These are phyloP conservation scores for Meripilus lineatus DNA, from an alignment of 1,284 basidiomycete species.

Conservation along the genomic window DNA sequence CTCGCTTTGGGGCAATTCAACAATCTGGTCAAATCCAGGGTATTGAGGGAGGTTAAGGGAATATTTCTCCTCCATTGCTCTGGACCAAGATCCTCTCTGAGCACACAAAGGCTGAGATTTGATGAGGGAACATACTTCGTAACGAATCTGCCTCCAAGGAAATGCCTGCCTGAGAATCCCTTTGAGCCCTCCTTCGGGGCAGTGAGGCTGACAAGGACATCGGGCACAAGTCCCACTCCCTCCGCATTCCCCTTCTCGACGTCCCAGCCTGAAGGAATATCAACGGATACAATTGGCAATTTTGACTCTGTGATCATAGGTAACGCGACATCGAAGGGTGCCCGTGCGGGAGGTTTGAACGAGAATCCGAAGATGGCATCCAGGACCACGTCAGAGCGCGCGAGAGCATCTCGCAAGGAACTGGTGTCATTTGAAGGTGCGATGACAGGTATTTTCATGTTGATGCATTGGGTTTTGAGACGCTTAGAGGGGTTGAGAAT, in stretches of 20 bases:
- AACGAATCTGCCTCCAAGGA: slow-evolving; percentile 90
- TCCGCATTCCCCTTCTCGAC: slow-evolving; percentile 74
- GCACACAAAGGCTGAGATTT: not conserved
- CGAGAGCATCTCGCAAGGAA: slow-evolving; percentile 50
- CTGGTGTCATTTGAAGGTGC: slow-evolving; percentile 44
- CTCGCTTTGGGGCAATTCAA: slow-evolving; percentile 48
- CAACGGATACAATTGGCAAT: slow-evolving; percentile 84
- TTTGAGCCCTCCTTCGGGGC: slow-evolving; percentile 89
- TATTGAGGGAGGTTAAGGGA: slow-evolving; percentile 76
- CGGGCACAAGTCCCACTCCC: slow-evolving; percentile 59
- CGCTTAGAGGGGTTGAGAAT: slow-evolving; percentile 41
- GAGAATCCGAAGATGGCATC: slow-evolving; percentile 99
- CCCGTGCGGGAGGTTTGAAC: slow-evolving; percentile 83
- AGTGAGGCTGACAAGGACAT: slow-evolving; percentile 86
- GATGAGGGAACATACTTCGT: slow-evolving; percentile 54
- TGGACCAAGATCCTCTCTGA: slow-evolving; percentile 6
- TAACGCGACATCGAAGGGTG: slow-evolving; percentile 82
- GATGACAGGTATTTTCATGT: slow-evolving; percentile 76
- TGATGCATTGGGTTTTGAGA: slow-evolving; percentile 82
- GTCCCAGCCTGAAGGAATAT: slow-evolving; percentile 96
- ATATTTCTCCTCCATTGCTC: slow-evolving; percentile 67
- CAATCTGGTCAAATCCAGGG: slow-evolving; percentile 74
- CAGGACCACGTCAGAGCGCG: slow-evolving; percentile 77
- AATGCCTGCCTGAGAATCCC: slow-evolving; percentile 79
- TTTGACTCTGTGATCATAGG: slow-evolving; percentile 59